Percentiles rank a stretch among this genome's conserved stretches.
Conservation (phyloP, 106 monocot genomes). For the Hemerocallis citrina region DNA sequence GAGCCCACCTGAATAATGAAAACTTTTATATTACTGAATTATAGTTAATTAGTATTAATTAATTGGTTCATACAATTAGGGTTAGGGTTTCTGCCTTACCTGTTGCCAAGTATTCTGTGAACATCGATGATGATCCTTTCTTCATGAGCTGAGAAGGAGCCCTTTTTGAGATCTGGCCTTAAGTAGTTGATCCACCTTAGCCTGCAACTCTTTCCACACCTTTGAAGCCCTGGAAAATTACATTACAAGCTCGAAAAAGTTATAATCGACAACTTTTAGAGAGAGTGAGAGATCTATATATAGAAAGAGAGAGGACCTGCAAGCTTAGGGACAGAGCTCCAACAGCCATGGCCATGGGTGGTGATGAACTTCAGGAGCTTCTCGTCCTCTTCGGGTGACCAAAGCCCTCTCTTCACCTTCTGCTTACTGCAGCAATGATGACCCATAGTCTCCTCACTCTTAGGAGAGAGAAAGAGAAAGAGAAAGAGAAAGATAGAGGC, state of each 20-base stretch:
- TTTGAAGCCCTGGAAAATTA: constrained; percentile 10
- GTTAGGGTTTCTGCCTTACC: constrained; percentile 31
- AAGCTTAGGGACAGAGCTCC: constrained; percentile 16
- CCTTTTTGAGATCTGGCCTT: constrained; percentile 65
- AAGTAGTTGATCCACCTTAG: constrained; percentile 18
- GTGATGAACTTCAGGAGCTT: constrained; percentile 12
- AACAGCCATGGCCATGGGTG: constrained; percentile 10
- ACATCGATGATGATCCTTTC: constrained; percentile 74
- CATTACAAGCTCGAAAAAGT: too few species aligned
- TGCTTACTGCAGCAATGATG: constrained; percentile 84
- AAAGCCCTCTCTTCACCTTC: constrained; percentile 22
- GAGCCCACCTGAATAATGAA: constrained; percentile 82
- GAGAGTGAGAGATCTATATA: constrained; percentile 5
- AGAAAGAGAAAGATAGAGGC: too few species aligned
- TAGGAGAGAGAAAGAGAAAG: too few species aligned
- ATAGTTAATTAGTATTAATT: neutral
- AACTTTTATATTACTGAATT: too few species aligned
- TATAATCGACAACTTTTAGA: too few species aligned
- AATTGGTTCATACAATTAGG: neutral
- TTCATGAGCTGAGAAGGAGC: constrained; percentile 52
- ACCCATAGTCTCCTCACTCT: constrained; percentile 27
- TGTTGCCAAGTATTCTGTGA: constrained; percentile 74
- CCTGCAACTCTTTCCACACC: constrained; percentile 15
- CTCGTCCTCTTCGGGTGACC: constrained; percentile 19
- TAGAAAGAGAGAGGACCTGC: constrained; percentile 3